A percentile compares a stretch with the other conserved stretches of the same genome.
These are phyloP conservation scores for Apophysomyces elegans DNA, from an alignment of 371 early-diverging fungal species.

Conservation along the genomic window DNA sequence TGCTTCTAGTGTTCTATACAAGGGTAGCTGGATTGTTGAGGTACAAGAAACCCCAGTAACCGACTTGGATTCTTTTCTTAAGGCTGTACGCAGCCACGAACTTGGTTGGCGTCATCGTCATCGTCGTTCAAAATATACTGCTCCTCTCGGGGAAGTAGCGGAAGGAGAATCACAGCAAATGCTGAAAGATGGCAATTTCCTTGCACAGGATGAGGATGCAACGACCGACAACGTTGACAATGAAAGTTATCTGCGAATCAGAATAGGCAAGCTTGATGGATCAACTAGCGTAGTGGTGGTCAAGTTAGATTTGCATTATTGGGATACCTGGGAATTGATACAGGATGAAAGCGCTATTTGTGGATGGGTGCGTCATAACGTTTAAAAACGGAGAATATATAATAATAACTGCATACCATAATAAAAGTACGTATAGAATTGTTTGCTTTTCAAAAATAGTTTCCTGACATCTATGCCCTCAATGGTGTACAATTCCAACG, in stretches of 20 bases:
- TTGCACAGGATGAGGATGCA: conserved; percentile 27
- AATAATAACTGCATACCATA: background rate
- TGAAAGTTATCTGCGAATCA: conserved; percentile 71
- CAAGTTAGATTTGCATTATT: conserved; percentile 74
- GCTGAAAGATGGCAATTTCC: conserved; percentile 23
- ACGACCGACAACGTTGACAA: conserved; percentile 51
- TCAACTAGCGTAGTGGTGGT: conserved; percentile 67
- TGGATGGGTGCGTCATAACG: conserved; percentile 62
- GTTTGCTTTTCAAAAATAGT: too few species aligned
- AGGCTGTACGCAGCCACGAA: conserved; percentile 53
- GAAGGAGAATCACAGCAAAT: conserved; percentile 21
- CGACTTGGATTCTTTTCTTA: conserved; percentile 55
- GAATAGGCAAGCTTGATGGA: conserved; percentile 62
- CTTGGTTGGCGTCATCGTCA: background rate
- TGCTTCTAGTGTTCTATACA: conserved; percentile 52
- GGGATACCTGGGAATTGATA: conserved; percentile 71
- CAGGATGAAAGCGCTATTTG: conserved; percentile 53
- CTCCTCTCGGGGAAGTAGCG: conserved; percentile 29
- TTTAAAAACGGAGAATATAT: conserved; percentile 20
- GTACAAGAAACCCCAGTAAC: conserved; percentile 54
- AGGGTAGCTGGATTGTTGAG: conserved; percentile 59
- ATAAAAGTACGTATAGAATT: background rate
- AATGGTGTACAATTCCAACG: too few species aligned
- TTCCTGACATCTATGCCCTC: too few species aligned
- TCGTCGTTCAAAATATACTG: conserved; percentile 33